Evolutionary conservation across 2,329 filamentous ascomycete species (phyloP), one percentile per base, ranked within the genome.

Genomic region (Mycosphaerelloides madeirae): DNA sequence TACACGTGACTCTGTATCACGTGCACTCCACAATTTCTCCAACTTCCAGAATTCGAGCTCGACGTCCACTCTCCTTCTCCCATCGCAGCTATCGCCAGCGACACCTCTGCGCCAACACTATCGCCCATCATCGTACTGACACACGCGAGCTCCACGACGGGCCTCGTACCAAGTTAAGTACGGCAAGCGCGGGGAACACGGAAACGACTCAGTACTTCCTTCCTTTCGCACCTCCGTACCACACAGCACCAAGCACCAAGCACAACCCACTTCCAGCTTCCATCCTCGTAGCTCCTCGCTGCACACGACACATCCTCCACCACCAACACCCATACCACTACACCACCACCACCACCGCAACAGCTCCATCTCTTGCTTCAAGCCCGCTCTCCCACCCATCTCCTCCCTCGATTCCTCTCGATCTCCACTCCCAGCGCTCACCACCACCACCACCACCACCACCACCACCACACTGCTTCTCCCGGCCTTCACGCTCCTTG

Each of bases 81-180:
- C n/a, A n/a, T n/a, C n/a, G n/a, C n/a, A n/a, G n/a, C n/a, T n/a
- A n/a, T n/a, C n/a, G n/a, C n/a, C n/a, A n/a, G n/a, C n/a, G n/a
- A n/a, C n/a, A n/a, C n/a, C n/a, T n/a, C n/a, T n/a, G n/a, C n/a
- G n/a, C n/a, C n/a, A n/a, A 25, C 22, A 25, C 35, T 38, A 28
- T 29, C 14, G 25, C 19, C 14, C 34, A 22, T 25, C 42, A 33
- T 37, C 41, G 18, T 36, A 33, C 39, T 18, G 25, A 34, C 32
- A 37, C 22, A 28, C 16, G 14, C 32, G 25, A 32, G 28, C 28
- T 6, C 22, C 15, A 14, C 20, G 31, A 31, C 37, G 43, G 35
- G 31, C 28, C 22, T 43, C 41, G 32, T 36, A 25, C 25, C 43
- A 49, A 44, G 49, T 44, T 52, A 51, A 46, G 49, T 50, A 51